Evolutionary conservation across 176 grass and related monocot species (phyloP), one percentile per base, ranked within the genome.

Genomic region (Oryza glaberrima): DNA sequence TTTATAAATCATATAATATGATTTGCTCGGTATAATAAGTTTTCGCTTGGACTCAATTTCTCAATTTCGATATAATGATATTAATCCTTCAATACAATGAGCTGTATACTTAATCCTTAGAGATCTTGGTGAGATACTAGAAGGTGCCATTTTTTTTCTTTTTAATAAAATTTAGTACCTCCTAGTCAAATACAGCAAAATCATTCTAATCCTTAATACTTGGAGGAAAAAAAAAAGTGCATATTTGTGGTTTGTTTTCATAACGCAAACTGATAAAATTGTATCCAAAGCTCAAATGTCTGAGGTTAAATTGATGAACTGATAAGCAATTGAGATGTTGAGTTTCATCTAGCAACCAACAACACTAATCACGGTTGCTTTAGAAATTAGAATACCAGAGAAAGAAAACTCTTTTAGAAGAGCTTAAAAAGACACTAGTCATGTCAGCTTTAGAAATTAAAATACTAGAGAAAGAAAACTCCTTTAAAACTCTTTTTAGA

Each of bases 261-360:
- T 67, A 67, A 81, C 20, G 11, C 52, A 6, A 17, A n/a, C 11
- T 15, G 25, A 58, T 3, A 41, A 44, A 51, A 48, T 28, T 30
- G 0, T 11, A 5, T 15, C 1, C 3, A 40, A 4, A 51, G 3
- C 63, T 46, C 69, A 61, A 65, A 48, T n/a, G 44, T 10, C 52
- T 26, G 11, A 78, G 15, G n/a, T 73, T 28, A 49, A 80, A 26
- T 16, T 70, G 9, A 34, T 77, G 26, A 34, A 70, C 9, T 34
- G 28, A 66, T 6, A 82, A 72, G 56, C 43, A 83, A 34, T 5
- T 80, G 77, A 49, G 9, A 32, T 67, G 23, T 67, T 20, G 41
- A 79, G 22, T 67, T 41, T 41, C 40, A 41, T 41, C 40, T 8
- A 41, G 40, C 40, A 41, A 41, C 1, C 40, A 41, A 41, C 40